phyloP scores from a whole-genome alignment of 192 early-diverging fungal genomes.

The Backusella tuberculispora region DNA sequence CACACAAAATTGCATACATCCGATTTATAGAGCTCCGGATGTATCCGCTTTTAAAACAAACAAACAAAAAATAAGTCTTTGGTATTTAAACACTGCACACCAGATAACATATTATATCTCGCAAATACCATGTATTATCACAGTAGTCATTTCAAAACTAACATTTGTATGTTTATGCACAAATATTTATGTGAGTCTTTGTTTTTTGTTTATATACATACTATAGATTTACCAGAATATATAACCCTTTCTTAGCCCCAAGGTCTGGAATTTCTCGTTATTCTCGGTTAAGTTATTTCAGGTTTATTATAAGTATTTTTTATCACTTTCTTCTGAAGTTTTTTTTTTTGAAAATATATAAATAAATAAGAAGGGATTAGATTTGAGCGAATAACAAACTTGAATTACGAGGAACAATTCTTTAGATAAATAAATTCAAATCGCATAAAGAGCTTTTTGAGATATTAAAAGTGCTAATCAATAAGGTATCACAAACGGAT shows the following conservation, averaged over 20 bases:
- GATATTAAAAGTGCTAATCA: background rate
- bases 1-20: background rate
- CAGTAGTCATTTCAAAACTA: no score
- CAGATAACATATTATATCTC: background rate
- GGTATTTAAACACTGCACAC: background rate
- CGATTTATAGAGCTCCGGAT: conserved; percentile 8
- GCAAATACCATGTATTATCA: no score
- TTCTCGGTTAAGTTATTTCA: background rate
- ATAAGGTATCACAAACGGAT: conserved; percentile 5
- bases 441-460: background rate
- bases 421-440: background rate
- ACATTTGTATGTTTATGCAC: no score
- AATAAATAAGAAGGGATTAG: background rate
- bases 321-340: background rate
- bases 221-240: no score
- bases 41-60: conserved; percentile 1
- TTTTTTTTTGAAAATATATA: background rate
- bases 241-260: background rate
- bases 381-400: background rate
- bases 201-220: no score
- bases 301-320: background rate
- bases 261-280: conserved; percentile 1
- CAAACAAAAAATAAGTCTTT: background rate
- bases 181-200: no score
- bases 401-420: background rate